phyloP scores from a whole-genome alignment of 495 filamentous ascomycete genomes.

The Aspergillus olivimuriae region DNA sequence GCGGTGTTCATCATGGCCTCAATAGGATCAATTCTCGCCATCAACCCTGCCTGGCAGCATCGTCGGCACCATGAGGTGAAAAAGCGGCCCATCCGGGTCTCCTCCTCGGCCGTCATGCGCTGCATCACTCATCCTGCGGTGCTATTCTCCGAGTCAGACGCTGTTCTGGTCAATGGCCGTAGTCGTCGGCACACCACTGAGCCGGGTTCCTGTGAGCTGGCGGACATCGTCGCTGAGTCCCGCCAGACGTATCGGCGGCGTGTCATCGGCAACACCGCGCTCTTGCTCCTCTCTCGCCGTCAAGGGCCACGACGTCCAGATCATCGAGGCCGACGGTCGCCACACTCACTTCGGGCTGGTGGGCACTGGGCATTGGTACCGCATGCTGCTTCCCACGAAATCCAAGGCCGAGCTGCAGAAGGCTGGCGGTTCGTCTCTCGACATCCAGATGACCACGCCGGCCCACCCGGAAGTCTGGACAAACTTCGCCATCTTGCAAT shows the following conservation, averaged over 20 bases:
- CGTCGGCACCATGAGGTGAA: too few species aligned
- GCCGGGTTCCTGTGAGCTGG: conserved; percentile 36
- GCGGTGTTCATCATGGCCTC: too few species aligned
- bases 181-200: conserved; percentile 24
- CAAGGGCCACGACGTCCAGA: conserved; percentile 42
- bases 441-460: conserved; percentile 47
- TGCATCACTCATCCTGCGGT: too few species aligned
- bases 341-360: conserved; percentile 54
- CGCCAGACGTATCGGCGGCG: conserved; percentile 53
- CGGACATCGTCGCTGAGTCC: conserved; percentile 48
- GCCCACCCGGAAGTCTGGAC: conserved; percentile 37
- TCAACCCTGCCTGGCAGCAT: too few species aligned
- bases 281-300: conserved; percentile 46
- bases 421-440: conserved; percentile 33
- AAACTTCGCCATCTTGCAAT: conserved; percentile 50
- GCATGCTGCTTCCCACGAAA: conserved; percentile 44
- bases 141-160: conserved; percentile 42
- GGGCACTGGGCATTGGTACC: conserved; percentile 49
- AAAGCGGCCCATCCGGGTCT: too few species aligned
- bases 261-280: conserved; percentile 46
- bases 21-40: too few species aligned
- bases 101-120: too few species aligned
- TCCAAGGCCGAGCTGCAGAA: conserved; percentile 19
- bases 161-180: conserved; percentile 44
- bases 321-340: conserved; percentile 51